Evolutionary conservation across 2,329 filamentous ascomycete species (phyloP), one percentile per base, ranked within the genome.

Genomic region (Cordyceps cicadae): DNA sequence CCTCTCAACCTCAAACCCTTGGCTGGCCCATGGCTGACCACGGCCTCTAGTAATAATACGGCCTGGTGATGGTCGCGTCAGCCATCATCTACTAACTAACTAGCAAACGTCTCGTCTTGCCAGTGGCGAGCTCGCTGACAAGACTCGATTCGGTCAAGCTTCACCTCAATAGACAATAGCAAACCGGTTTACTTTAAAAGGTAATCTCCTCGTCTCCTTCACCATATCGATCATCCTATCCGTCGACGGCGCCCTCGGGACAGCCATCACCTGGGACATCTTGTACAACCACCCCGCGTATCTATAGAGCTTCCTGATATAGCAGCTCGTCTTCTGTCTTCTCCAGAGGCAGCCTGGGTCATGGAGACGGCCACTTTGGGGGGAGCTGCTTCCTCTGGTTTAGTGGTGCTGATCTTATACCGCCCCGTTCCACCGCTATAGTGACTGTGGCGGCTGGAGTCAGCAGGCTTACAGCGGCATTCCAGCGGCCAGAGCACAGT

Each of bases 351-450:
- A 29, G 29, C 41, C 29, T 52, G 15, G 41, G 5, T 29, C 57
- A 59, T 59, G 57, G 37, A 53, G 48, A 53, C 57, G 41, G 53
- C 49, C 53, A 5, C 19, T 34, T 59, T 32, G 4, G 24, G 12
- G 39, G 49, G 34, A 59, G 56, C 39, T 37, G 11, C 34, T 12
- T 53, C 8, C 5, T 52, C 5, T n/a, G 49, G n/a, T n/a, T 17
- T 37, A 39, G 45, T 19, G 39, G n/a, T 53, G 56, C 50, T 59
- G 57, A 59, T 59, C 56, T 43, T 37, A 37, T 39, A 26, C 41
- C 41, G 19, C 9, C 43, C 43, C 19, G 21, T 6, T 29, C n/a
- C 11, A 17, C 4, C 21, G 14, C 8, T 48, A 26, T 48, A 24
- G 45, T 26, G 45, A 48, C 9, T 48, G 11, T 48, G 45, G 21